Percentiles rank a stretch among this genome's conserved stretches.
phyloP scores from a whole-genome alignment of 345 rosid species.

The Clausena lansium region DNA sequence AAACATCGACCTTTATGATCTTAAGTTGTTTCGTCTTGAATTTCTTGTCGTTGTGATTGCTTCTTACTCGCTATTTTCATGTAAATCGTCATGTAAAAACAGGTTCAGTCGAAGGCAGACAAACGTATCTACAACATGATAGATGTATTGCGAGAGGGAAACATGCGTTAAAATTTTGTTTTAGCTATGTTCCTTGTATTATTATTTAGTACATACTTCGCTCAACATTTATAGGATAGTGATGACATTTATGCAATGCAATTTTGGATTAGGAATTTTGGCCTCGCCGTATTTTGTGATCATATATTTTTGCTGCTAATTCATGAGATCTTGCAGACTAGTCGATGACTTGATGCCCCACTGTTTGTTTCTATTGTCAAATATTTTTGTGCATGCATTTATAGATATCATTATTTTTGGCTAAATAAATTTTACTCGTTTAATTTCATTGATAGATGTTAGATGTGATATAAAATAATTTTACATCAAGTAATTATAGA shows the following conservation, averaged over 20 bases:
- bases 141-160: slow-evolving; percentile 75
- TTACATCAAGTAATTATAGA: no score
- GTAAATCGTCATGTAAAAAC: slow-evolving; percentile 8
- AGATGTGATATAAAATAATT: not conserved
- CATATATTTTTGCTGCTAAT: not conserved
- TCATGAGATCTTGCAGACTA: not conserved
- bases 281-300: not conserved
- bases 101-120: slow-evolving; percentile 69
- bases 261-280: not conserved
- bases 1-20: not conserved
- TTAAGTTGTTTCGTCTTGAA: not conserved
- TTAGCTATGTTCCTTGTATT: not conserved
- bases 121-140: slow-evolving; percentile 80
- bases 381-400: not conserved
- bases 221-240: not conserved
- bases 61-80: not conserved
- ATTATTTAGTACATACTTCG: not conserved
- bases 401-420: not conserved
- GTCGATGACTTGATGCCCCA: not conserved
- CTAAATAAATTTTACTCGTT: not conserved
- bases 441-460: not conserved
- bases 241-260: not conserved
- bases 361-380: no score
- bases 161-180: slow-evolving; percentile 49
- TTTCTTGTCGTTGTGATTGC: not conserved